Base-by-base conservation (phyloP, 139 green algal species). In the Tetraselmis striata region DNA sequence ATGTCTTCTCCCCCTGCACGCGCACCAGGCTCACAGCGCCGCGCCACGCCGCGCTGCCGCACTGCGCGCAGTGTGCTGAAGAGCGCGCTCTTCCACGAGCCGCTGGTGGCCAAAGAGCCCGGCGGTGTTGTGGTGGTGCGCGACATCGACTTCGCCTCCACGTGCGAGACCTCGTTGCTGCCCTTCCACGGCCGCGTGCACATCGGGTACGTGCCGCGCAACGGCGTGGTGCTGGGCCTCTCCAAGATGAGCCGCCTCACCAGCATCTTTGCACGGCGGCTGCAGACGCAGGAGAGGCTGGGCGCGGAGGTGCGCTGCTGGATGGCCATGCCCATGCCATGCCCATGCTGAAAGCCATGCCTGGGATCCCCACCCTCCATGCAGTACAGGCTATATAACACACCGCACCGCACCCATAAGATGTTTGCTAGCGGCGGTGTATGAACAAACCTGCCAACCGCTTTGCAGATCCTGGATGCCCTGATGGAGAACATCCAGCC, bases 111-210 rank as follows among this genome's bases (percentile, higher is more conserved):
- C n/a, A 26, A 83, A 0, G 88, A 86, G 23, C 59, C 30, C 24
- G 45, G 29, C 74, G 80, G 85, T 76, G 58, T 88, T 31, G 84
- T 88, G 1, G 27, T 97, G 0, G 94, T 99, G 29, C 87, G 93
- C 0, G 95, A 98, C 86, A 96, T 99, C 31, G 92, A 97, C 25
- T 96, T 98, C 80, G 92, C 94, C 1, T 93, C 91, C n/a, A 92
- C 93, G 0, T 93, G 84, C 59, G 83, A 92, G 80, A 79, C 84
- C 28, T 92, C 83, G 24, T 88, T 99, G 29, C 91, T 98, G 67
- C 97, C 97, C 1, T 98, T 99, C 84, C 91, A 96, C 80, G 94
- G 97, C 22, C 88, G 89, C 25, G 91, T 82, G 77, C 95, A 99
- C 89, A 91, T 99, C 11, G 96, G 89, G 0, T 99, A 99, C 83